Conservation (phyloP, 371 early-diverging fungal genomes). For the Blakeslea trispora region DNA sequence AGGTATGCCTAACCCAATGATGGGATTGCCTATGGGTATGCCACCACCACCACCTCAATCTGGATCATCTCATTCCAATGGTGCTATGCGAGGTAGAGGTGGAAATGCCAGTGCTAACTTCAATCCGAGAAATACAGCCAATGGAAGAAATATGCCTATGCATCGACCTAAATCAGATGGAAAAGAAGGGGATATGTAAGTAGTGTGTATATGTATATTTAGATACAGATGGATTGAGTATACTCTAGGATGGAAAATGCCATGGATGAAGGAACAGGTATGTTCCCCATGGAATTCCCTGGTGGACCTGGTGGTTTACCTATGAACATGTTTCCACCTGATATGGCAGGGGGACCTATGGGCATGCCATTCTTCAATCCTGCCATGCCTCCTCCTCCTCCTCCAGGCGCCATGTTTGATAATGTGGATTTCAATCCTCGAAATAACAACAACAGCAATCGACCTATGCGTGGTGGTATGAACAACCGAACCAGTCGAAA, state of each 20-base stretch:
- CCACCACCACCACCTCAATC: slow-evolving; percentile 14
- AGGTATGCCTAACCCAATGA: slow-evolving; percentile 27
- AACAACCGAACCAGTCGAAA: no score
- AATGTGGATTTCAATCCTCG: slow-evolving; percentile 16
- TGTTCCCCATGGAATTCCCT: slow-evolving; percentile 26
- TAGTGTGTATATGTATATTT: no score
- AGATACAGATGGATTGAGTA: no score
- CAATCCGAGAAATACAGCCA: slow-evolving; percentile 12
- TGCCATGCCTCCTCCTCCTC: slow-evolving; percentile 20
- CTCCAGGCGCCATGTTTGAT: slow-evolving; percentile 12
- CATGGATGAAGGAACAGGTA: slow-evolving; percentile 8
- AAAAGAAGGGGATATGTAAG: slow-evolving; percentile 6
- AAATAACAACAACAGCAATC: slow-evolving; percentile 9
- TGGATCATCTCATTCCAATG: slow-evolving; percentile 3
- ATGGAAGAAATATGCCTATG: slow-evolving; percentile 20
- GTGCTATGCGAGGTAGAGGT: slow-evolving; percentile 15
- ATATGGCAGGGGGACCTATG: slow-evolving; percentile 27
- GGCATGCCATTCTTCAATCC: slow-evolving; percentile 31
- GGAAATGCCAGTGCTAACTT: slow-evolving; percentile 6
- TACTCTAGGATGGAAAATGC: not conserved
- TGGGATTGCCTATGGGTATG: slow-evolving; percentile 28
- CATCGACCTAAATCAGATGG: no score
- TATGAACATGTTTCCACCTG: slow-evolving; percentile 26
- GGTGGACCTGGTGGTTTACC: slow-evolving; percentile 26
- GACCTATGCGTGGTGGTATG: slow-evolving; percentile 12